Percentiles rank a stretch among this genome's conserved stretches.
These are phyloP conservation scores for Chaetomium olivaceum DNA, from an alignment of 2,329 filamentous ascomycete species.

Conservation along the genomic window DNA sequence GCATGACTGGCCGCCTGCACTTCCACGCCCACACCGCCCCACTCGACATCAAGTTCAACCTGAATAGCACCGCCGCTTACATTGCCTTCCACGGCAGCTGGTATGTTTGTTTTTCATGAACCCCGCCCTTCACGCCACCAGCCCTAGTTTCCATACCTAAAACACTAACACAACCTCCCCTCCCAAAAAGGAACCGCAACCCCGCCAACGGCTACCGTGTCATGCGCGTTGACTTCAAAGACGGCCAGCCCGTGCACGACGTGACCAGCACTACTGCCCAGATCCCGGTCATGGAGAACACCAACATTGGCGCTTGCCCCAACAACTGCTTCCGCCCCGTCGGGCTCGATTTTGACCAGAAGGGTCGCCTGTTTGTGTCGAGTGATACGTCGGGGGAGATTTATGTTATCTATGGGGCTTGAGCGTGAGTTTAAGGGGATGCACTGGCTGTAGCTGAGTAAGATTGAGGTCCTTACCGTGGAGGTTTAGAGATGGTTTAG, in stretches of 20 bases:
- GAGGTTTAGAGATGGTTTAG: too few relatives aligned
- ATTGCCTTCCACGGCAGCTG: conserved; percentile 65
- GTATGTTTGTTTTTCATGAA: conserved; percentile 19
- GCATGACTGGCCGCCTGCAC: conserved; percentile 47
- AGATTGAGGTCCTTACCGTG: too few relatives aligned
- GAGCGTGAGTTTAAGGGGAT: not conserved
- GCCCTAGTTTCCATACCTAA: conserved; percentile 17
- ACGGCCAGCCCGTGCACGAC: conserved; percentile 37
- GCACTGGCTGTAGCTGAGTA: not conserved
- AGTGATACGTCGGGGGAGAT: conserved; percentile 58
- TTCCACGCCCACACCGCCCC: conserved; percentile 62
- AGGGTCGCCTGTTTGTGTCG: conserved; percentile 55
- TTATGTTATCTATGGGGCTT: conserved; percentile 42
- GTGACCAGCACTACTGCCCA: conserved; percentile 43
- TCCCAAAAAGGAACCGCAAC: conserved; percentile 31
- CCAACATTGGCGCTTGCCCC: conserved; percentile 48
- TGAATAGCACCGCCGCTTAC: conserved; percentile 56
- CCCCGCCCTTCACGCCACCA: too few relatives aligned
- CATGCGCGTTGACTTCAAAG: conserved; percentile 39
- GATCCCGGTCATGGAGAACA: conserved; percentile 52
- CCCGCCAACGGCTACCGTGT: conserved; percentile 43
- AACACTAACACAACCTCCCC: not conserved
- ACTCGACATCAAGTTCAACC: conserved; percentile 63
- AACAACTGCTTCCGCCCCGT: conserved; percentile 54
- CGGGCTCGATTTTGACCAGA: conserved; percentile 44